Evolutionary conservation across 2,329 filamentous ascomycete species (phyloP).

Genomic region (Atkinsonella hypoxylon): DNA sequence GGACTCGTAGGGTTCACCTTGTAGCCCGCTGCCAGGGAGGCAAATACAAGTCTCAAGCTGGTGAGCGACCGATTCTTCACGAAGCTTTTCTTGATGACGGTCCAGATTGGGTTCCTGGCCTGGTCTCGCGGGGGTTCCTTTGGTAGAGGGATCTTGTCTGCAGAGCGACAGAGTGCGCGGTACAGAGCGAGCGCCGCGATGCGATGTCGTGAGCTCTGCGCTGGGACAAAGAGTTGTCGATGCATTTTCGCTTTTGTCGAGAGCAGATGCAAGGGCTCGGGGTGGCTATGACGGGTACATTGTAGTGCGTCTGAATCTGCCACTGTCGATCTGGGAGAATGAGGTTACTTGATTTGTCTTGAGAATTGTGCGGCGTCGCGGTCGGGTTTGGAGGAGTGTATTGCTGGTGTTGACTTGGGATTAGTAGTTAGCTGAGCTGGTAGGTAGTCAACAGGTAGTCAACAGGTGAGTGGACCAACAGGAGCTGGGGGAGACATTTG

Average conservation of each 20-base stretch:
- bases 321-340: not conserved
- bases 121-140: conserved; percentile 19
- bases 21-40: conserved; percentile 57
- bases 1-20: conserved; percentile 28
- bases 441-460: too few species aligned
- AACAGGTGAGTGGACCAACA: too few species aligned
- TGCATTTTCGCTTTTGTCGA: conserved; percentile 13
- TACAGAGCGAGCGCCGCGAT: conserved; percentile 56
- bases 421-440: not conserved
- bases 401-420: not conserved
- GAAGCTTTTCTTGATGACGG: conserved; percentile 52
- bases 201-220: conserved; percentile 40
- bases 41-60: conserved; percentile 46
- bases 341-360: not conserved
- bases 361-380: not conserved
- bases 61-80: conserved; percentile 43
- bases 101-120: conserved; percentile 17
- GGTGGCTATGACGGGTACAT: not conserved
- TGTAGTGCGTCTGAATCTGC: not conserved
- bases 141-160: conserved; percentile 39
- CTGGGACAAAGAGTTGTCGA: conserved; percentile 30
- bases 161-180: conserved; percentile 53
- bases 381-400: not conserved
- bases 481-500: too few species aligned
- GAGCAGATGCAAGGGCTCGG: not conserved